phyloP scores from a whole-genome alignment of 352 stramenopile species.

The Ophiocytium majus region DNA sequence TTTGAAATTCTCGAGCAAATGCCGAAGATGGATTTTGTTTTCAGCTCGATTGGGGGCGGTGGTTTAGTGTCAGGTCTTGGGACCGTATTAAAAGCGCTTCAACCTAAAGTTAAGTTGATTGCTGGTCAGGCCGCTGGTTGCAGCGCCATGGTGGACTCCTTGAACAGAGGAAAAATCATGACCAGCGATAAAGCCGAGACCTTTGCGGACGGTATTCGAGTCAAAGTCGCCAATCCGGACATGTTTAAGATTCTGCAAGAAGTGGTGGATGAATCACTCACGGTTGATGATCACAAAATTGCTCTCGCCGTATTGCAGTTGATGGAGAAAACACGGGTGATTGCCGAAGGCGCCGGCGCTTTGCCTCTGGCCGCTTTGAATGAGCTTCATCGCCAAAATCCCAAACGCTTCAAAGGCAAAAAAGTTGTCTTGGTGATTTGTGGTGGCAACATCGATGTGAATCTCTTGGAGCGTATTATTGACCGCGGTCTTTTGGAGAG shows the following conservation, averaged over 20 bases:
- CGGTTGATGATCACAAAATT: slow-evolving; percentile 5
- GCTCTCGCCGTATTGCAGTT: background rate
- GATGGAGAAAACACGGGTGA: slow-evolving; percentile 11
- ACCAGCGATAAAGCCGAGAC: slow-evolving; percentile 10
- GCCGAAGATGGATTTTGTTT: slow-evolving; percentile 42
- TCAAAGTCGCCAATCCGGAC: background rate
- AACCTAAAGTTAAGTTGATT: background rate
- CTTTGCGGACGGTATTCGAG: slow-evolving; percentile 16
- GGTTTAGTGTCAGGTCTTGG: slow-evolving; percentile 51
- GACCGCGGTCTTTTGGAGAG: background rate
- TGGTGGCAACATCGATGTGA: slow-evolving; percentile 12
- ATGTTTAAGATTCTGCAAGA: background rate
- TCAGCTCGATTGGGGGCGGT: slow-evolving; percentile 55
- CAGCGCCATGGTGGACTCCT: background rate
- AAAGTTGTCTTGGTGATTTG: slow-evolving; percentile 13
- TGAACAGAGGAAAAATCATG: background rate
- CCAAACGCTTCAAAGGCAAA: background rate
- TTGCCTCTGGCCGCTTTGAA: slow-evolving; percentile 14
- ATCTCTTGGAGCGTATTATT: background rate
- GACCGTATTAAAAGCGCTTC: slow-evolving; percentile 18
- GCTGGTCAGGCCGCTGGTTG: slow-evolving; percentile 3
- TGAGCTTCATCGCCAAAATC: background rate
- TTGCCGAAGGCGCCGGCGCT: slow-evolving; percentile 18
- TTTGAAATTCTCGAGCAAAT: slow-evolving; percentile 72
- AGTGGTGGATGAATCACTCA: background rate